Percentiles rank a stretch among this genome's conserved stretches.
phyloP scores from a whole-genome alignment of 495 filamentous ascomycete species.

The Melanomma pulvis-pyrius region DNA sequence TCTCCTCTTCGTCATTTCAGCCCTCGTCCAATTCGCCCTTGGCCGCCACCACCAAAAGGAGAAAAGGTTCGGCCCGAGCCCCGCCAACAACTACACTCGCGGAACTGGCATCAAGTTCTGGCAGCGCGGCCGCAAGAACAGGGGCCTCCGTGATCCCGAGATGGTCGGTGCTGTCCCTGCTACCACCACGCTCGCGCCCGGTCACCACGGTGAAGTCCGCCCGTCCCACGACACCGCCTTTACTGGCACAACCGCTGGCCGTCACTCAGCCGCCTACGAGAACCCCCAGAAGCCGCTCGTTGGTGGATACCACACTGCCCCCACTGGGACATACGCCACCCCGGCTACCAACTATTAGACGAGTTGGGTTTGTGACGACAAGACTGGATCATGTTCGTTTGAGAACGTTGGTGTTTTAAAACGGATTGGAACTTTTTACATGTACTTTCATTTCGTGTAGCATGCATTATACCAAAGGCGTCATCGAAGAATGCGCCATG shows the following conservation, averaged over 20 bases:
- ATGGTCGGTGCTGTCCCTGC: conserved; percentile 35
- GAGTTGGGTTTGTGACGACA: neutral
- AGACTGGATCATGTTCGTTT: too few relatives aligned
- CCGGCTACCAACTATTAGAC: conserved; percentile 26
- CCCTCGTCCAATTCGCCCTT: conserved; percentile 34
- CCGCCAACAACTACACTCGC: conserved; percentile 75
- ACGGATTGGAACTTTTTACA: conserved; percentile 2
- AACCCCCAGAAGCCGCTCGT: conserved; percentile 29
- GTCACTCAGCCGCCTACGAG: conserved; percentile 23
- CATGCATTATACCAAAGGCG: conserved; percentile 32
- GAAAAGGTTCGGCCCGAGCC: conserved; percentile 76
- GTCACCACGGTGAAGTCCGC: conserved; percentile 32
- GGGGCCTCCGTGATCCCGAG: conserved; percentile 30
- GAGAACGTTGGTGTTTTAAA: neutral
- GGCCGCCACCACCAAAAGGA: conserved; percentile 73
- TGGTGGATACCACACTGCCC: conserved; percentile 40
- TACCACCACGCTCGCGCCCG: conserved; percentile 22
- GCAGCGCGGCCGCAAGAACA: conserved; percentile 49
- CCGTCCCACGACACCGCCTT: conserved; percentile 45
- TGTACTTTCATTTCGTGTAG: conserved; percentile 10
- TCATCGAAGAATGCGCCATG: neutral
- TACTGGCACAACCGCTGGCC: conserved; percentile 43
- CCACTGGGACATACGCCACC: conserved; percentile 36
- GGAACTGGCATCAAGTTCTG: conserved; percentile 61
- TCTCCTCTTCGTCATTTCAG: conserved; percentile 40